Evolutionary conservation across 371 early-diverging fungal genomes (phyloP).

Genomic region (Parasitella parasitica): DNA sequence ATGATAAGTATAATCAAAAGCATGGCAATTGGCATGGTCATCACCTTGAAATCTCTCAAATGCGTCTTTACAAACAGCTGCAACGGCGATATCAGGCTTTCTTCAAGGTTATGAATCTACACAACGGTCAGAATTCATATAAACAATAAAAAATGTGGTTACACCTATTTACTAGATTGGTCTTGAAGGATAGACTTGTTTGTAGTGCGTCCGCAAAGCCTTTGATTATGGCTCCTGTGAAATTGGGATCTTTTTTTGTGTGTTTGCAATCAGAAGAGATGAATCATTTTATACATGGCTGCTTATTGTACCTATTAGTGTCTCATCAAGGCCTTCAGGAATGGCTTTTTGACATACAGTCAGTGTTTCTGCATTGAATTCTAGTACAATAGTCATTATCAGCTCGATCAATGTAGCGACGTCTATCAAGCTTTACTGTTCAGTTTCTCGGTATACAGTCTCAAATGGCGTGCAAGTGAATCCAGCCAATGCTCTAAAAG

Average conservation of each 20-base stretch:
- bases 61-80: constrained; percentile 60
- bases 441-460: constrained; percentile 43
- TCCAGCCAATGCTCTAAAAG: constrained; percentile 62
- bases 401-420: not conserved
- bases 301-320: constrained; percentile 27
- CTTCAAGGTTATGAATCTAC: constrained; percentile 53
- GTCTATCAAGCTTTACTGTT: constrained; percentile 35
- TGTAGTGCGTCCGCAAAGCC: constrained; percentile 47
- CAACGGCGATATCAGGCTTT: constrained; percentile 51
- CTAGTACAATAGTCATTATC: not conserved
- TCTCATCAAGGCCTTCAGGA: constrained; percentile 31
- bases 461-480: constrained; percentile 40
- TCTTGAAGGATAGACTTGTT: constrained; percentile 45
- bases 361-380: constrained; percentile 27
- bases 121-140: constrained; percentile 9
- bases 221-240: constrained; percentile 33
- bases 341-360: constrained; percentile 29
- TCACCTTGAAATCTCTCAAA: constrained; percentile 60
- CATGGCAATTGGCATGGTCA: too few species aligned
- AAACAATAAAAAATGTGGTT: not conserved
- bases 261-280: not conserved
- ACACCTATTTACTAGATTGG: constrained; percentile 45
- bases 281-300: not conserved
- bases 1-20: too few species aligned
- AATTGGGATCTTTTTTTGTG: constrained; percentile 22